Evolutionary conservation across 768 basidiomycete species (phyloP), one percentile per base, ranked within the genome.

Genomic region (Mycena albidolilacea): DNA sequence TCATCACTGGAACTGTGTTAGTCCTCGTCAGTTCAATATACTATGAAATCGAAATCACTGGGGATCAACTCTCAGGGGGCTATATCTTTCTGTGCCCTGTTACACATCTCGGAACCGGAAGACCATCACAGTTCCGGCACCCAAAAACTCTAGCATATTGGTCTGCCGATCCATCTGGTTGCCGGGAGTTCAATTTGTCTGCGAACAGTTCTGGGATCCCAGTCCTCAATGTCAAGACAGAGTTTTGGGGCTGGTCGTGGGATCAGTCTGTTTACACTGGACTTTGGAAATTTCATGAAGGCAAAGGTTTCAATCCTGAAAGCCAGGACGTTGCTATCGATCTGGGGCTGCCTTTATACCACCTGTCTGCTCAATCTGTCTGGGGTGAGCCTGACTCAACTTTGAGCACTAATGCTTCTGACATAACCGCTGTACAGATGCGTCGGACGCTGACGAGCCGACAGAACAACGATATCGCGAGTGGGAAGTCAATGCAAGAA

Each of bases 231-330:
- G 48, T 63, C 62, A 63, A 50, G 46, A 37, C 30, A 4, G 62
- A 63, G 46, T 38, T 63, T 37, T 63, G 62, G 62, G 62, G 62
- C 7, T 55, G 54, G 54, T 55, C 54, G 6, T 55, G 54, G 54
- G 30, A 55, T 35, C 1, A 55, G 12, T 30, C 54, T 14, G 54
- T 55, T 14, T 55, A 55, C 15, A 12, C 23, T 10, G 54, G 54
- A 35, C 54, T 55, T 55, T 23, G 54, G 12, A 35, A 35, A 30
- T 55, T 55, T 35, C 54, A 55, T 3, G 30, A 55, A 19, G 54
- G 54, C 30, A 55, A 55, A 55, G 54, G 30, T 9, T 55, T 55
- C 19, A 30, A 55, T 6, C 54, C 54, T 35, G 30, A 19, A 8
- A 55, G 54, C 23, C 54, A 14, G 30, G 54, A 55, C 30, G 30